Conservation (phyloP, 108 stramenopile genomes). For the Phaeodactylum tricornutum region DNA sequence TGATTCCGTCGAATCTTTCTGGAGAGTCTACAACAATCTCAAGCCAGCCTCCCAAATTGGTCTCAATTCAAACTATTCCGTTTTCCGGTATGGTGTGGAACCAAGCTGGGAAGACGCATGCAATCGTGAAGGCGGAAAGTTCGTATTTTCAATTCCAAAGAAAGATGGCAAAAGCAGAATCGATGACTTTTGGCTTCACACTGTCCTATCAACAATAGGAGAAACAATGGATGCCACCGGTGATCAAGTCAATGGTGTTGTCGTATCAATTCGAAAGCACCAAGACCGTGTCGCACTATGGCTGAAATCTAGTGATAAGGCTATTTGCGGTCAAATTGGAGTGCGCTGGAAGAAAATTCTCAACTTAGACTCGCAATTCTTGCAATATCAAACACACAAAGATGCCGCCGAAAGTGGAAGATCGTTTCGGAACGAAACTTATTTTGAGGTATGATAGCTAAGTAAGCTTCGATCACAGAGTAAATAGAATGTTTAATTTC, state of each 20-base stretch:
- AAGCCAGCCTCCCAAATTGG: slow-evolving; percentile 53
- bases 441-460: slow-evolving; percentile 80
- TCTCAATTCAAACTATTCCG: slow-evolving; percentile 73
- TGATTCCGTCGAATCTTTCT: slow-evolving; percentile 81
- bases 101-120: slow-evolving; percentile 93
- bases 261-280: slow-evolving; percentile 71
- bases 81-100: slow-evolving; percentile 81
- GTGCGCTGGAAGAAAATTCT: slow-evolving; percentile 77
- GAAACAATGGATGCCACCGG: slow-evolving; percentile 78
- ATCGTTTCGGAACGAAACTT: slow-evolving; percentile 62
- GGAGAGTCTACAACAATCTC: slow-evolving; percentile 88
- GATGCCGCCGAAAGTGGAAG: slow-evolving; percentile 73
- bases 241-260: slow-evolving; percentile 81
- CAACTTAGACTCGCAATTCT: slow-evolving; percentile 56
- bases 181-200: slow-evolving; percentile 80
- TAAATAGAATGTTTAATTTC: too few species aligned
- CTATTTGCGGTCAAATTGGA: slow-evolving; percentile 53
- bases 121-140: slow-evolving; percentile 80
- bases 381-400: slow-evolving; percentile 81
- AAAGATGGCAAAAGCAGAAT: slow-evolving; percentile 25
- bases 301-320: slow-evolving; percentile 64
- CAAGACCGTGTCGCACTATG: slow-evolving; percentile 86
- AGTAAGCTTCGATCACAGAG: too few species aligned
- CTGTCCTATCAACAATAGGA: slow-evolving; percentile 78
- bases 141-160: slow-evolving; percentile 74